Percentiles rank a stretch among this genome's conserved stretches.
phyloP scores from a whole-genome alignment of 495 filamentous ascomycete genomes.

The Daldinia grandis region DNA sequence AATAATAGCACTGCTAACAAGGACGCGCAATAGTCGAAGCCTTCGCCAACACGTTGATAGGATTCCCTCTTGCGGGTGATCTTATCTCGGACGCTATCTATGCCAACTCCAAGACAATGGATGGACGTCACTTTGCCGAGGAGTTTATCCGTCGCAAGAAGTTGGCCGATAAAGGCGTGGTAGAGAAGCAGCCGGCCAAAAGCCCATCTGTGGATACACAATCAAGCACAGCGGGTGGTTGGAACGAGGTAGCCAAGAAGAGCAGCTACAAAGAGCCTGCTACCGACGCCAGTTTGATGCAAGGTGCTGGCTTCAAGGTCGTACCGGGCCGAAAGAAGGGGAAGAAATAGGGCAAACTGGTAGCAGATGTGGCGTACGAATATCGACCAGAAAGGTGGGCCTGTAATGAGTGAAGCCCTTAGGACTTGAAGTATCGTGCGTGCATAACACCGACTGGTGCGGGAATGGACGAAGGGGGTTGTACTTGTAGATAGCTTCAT shows the following conservation, averaged over 20 bases:
- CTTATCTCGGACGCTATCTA: conserved; percentile 93
- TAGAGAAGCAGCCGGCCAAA: conserved; percentile 66
- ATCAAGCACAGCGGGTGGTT: conserved; percentile 71
- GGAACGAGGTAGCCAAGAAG: conserved; percentile 99
- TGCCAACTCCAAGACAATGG: conserved; percentile 81
- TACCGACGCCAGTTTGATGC: conserved; percentile 61
- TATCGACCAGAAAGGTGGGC: not conserved
- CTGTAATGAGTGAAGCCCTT: not conserved
- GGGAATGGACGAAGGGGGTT: not conserved
- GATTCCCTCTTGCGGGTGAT: conserved; percentile 76
- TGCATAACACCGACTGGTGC: not conserved
- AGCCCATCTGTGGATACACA: conserved; percentile 55
- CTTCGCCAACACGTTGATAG: conserved; percentile 76
- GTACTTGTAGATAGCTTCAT: not conserved
- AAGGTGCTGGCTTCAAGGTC: conserved; percentile 78
- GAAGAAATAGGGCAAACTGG: conserved; percentile 62
- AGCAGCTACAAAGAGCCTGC: conserved; percentile 57
- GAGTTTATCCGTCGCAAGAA: conserved; percentile 93
- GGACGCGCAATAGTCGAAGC: conserved; percentile 70
- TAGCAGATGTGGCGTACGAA: conserved; percentile 1
- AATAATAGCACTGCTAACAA: conserved; percentile 46
- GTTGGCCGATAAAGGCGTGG: conserved; percentile 87
- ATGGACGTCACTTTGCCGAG: conserved; percentile 90
- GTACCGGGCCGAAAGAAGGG: conserved; percentile 94
- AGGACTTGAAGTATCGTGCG: not conserved